phyloP scores from a whole-genome alignment of 305 asterid genomes.

The Fraxinus paxiana region DNA sequence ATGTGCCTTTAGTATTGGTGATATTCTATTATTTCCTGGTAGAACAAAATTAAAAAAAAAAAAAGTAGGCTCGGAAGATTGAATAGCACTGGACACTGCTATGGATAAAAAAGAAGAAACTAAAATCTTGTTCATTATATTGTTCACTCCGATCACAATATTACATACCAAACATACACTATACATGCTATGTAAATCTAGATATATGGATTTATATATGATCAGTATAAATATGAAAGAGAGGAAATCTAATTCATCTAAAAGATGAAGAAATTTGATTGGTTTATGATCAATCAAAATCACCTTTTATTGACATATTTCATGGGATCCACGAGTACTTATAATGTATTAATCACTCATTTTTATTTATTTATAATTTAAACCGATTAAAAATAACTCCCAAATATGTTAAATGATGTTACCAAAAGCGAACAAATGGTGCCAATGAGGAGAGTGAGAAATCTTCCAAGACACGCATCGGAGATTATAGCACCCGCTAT shows the following conservation, averaged over 20 bases:
- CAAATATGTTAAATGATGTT: neutral
- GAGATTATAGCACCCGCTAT: constrained; percentile 62
- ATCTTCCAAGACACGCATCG: constrained; percentile 58
- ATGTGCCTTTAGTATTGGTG: too few species aligned
- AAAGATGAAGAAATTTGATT: neutral
- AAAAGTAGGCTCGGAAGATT: neutral
- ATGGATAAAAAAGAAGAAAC: too few species aligned
- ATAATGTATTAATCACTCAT: neutral
- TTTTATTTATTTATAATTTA: too few species aligned
- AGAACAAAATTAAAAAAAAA: too few species aligned
- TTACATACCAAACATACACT: neutral
- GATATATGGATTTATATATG: neutral
- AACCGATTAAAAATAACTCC: neutral
- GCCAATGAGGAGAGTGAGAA: constrained; percentile 65
- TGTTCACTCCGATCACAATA: neutral
- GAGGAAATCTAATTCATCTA: neutral
- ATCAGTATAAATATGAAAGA: too few species aligned
- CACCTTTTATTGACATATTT: neutral
- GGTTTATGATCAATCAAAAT: neutral
- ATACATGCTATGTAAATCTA: neutral
- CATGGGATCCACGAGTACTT: neutral
- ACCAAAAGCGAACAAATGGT: constrained; percentile 53
- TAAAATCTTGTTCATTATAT: too few species aligned
- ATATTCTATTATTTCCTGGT: too few species aligned
- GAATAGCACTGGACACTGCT: neutral